These are phyloP conservation scores for Ceratocystiopsis minuta DNA, from an alignment of 2,329 filamentous ascomycete species.

Conservation along the genomic window DNA sequence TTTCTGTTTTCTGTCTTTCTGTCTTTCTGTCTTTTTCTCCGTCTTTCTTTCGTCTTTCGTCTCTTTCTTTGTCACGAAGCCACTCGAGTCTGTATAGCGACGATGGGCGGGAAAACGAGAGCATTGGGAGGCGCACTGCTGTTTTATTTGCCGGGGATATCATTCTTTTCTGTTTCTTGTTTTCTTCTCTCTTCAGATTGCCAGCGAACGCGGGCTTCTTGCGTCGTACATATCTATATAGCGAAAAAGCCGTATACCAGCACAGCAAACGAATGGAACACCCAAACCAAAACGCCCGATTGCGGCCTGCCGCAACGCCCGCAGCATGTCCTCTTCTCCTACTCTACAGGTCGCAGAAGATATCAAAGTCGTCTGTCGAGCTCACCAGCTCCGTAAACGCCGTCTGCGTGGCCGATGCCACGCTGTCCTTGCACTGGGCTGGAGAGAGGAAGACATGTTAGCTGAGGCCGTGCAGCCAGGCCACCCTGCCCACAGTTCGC, in stretches of 20 bases:
- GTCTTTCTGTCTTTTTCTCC: not conserved
- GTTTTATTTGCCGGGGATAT: not conserved
- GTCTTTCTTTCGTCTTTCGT: not conserved
- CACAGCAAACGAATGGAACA: no score
- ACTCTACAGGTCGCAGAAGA: constrained; percentile 24
- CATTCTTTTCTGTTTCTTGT: not conserved
- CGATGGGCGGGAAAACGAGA: constrained; percentile 1
- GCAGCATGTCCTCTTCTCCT: no score
- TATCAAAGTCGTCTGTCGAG: constrained; percentile 25
- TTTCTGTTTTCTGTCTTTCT: not conserved
- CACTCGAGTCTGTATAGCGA: constrained; percentile 5
- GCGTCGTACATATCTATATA: no score
- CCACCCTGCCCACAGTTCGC: constrained; percentile 7
- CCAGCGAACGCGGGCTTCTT: no score
- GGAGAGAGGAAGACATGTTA: no score
- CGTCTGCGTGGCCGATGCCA: constrained; percentile 15
- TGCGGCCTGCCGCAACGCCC: no score
- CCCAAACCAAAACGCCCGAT: no score
- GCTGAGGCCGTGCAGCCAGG: no score
- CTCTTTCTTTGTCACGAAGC: constrained; percentile 1
- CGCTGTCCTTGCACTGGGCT: constrained; percentile 23
- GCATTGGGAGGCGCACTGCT: not conserved
- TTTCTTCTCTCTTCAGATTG: no score
- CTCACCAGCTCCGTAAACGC: constrained; percentile 18
- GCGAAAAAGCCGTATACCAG: no score